These are phyloP conservation scores for Limtongia smithiae DNA, from an alignment of 805 yeast genomes.

Conservation along the genomic window DNA sequence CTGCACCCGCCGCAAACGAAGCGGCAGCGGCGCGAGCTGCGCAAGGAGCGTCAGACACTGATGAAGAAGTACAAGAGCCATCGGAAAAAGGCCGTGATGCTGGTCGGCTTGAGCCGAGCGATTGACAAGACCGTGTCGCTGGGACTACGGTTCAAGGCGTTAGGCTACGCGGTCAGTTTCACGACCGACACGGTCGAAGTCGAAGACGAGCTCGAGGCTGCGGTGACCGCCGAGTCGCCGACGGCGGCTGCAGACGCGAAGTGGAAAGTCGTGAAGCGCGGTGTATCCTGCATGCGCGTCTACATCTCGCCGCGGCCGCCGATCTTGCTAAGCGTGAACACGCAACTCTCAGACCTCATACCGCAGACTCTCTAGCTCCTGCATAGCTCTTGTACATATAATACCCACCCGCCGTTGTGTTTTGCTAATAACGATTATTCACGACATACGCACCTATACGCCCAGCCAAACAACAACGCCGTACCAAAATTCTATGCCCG, in stretches of 20 bases:
- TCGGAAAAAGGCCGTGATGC: background rate
- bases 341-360: too few relatives aligned
- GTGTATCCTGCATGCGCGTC: conserved; percentile 2
- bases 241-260: background rate
- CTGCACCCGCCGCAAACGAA: too few relatives aligned
- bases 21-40: too few relatives aligned
- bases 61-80: background rate
- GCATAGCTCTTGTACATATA: too few relatives aligned
- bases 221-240: background rate
- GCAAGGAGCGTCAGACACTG: too few relatives aligned
- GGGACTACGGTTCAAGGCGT: conserved; percentile 16
- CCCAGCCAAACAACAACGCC: background rate
- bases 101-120: conserved; percentile 22
- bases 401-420: too few relatives aligned
- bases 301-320: background rate
- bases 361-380: too few relatives aligned
- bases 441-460: background rate
- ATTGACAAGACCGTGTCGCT: conserved; percentile 24
- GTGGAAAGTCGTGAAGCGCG: background rate
- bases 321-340: too few relatives aligned
- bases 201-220: conserved; percentile 12
- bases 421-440: background rate
- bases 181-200: conserved; percentile 9
- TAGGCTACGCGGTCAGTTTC: conserved; percentile 15
- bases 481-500: conserved; percentile 5